Base-by-base conservation (phyloP, 257 asterid species). In the Misopates orontium region DNA sequence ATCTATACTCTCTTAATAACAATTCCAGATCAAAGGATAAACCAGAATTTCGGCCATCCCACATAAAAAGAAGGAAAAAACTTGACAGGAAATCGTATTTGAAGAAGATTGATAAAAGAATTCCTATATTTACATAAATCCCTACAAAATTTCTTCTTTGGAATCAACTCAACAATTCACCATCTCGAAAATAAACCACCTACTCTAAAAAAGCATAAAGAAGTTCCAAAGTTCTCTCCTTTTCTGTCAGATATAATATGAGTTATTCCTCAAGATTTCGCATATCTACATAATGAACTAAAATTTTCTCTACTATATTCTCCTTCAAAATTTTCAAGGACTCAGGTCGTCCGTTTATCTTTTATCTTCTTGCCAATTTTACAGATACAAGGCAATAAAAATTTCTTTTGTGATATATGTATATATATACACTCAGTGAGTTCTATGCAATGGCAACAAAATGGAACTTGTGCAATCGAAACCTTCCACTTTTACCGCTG, bases 401-500 rank as follows among this genome's bases (percentile, higher is more conserved):
- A 21, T 17, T 66, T 60, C 60, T 49, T 19, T 51, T 31, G 1
- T 36, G 42, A 36, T 62, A 57, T 28, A 28, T 28, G 7, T 28
- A n/a, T n/a, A n/a, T n/a, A n/a, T 41, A 28, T 57, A 68, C 68
- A 72, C 39, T 67, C 44, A 56, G 50, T 49, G 61, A 53, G 53
- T 65, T 72, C 65, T 67, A 55, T 32, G 70, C 58, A 68, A 62
- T 36, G 59, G 66, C 69, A 79, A 61, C 21, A 47, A 36, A 25
- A 67, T 57, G 69, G 74, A 61, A 11, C 45, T 42, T 39, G 47
- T 66, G 70, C 81, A 76, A 39, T 71, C 71, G 24, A 82, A 82
- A 64, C 87, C 87, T 62, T 73, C 87, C 15, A 82, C 72, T 66
- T 80, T 71, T 42, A 63, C 64, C 58, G 73, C 44, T 55, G 78